A percentile compares a stretch with the other conserved stretches of the same genome.
phyloP scores from a whole-genome alignment of 805 yeast species.

The Ascoidea rubescens region DNA sequence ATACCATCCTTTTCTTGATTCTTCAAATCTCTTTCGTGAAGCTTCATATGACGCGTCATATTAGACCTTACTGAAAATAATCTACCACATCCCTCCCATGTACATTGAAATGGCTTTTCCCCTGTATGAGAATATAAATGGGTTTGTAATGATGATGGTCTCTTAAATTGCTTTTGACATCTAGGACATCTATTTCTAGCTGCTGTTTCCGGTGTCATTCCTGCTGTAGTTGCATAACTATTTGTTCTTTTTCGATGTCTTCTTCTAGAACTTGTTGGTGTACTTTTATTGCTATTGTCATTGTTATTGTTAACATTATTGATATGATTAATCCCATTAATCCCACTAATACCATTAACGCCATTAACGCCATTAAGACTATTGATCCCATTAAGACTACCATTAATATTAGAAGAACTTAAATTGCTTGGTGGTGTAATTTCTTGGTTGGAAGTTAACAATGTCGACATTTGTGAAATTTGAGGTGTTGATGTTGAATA shows the following conservation, averaged over 20 bases:
- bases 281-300: background rate
- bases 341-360: constrained; percentile 2
- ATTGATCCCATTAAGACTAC: too few relatives aligned
- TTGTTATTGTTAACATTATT: constrained; percentile 7
- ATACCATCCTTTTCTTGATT: background rate
- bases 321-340: constrained; percentile 7
- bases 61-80: constrained; percentile 67
- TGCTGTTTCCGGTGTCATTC: constrained; percentile 31
- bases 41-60: constrained; percentile 63
- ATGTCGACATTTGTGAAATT: background rate
- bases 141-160: constrained; percentile 72
- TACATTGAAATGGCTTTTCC: constrained; percentile 58
- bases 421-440: constrained; percentile 14
- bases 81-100: constrained; percentile 53
- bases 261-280: constrained; percentile 5
- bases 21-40: constrained; percentile 30
- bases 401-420: constrained; percentile 6
- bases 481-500: background rate
- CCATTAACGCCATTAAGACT: background rate
- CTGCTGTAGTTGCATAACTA: constrained; percentile 11
- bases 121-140: constrained; percentile 75
- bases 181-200: constrained; percentile 31
- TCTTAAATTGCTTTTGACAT: constrained; percentile 65
- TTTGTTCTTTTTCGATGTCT: background rate
- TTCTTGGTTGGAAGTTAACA: constrained; percentile 8